Evolutionary conservation across 805 yeast species (phyloP).

Genomic region (Pichia sporocuriosa): DNA sequence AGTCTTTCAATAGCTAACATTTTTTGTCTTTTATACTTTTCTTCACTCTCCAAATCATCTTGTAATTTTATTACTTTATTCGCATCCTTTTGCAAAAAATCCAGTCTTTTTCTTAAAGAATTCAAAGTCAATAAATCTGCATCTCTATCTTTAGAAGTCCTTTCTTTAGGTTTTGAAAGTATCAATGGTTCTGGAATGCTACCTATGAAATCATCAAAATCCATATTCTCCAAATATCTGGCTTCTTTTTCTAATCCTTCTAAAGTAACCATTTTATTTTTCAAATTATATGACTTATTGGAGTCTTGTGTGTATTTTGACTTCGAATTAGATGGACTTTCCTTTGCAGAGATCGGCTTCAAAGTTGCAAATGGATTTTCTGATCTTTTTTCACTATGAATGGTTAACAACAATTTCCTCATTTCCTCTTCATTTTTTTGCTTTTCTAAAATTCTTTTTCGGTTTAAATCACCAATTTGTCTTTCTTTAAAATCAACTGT

Average conservation of each 20-base stretch:
- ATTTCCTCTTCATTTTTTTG: constrained; percentile 72
- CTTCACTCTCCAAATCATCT: constrained; percentile 39
- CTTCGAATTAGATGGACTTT: neutral
- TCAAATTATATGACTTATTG: constrained; percentile 4
- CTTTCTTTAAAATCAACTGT: constrained; percentile 51
- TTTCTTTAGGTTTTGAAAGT: neutral
- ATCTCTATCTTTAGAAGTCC: constrained; percentile 22
- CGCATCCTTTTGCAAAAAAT: constrained; percentile 62
- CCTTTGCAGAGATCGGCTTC: neutral
- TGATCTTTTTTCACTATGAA: constrained; percentile 36
- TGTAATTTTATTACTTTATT: constrained; percentile 70
- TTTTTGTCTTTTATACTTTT: constrained; percentile 54
- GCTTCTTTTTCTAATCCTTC: constrained; percentile 68
- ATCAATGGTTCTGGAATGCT: constrained; percentile 13
- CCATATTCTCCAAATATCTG: constrained; percentile 76
- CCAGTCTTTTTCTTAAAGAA: constrained; percentile 48
- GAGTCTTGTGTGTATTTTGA: constrained; percentile 8
- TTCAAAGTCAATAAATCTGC: constrained; percentile 53
- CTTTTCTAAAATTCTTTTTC: constrained; percentile 54
- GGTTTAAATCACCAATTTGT: constrained; percentile 58
- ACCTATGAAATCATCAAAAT: constrained; percentile 49
- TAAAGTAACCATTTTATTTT: constrained; percentile 8
- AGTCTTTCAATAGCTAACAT: constrained; percentile 65
- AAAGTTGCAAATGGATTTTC: constrained; percentile 25
- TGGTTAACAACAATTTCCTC: constrained; percentile 61